phyloP scores from a whole-genome alignment of 1,139 yeast genomes.

The Kodamaea derodonti region DNA sequence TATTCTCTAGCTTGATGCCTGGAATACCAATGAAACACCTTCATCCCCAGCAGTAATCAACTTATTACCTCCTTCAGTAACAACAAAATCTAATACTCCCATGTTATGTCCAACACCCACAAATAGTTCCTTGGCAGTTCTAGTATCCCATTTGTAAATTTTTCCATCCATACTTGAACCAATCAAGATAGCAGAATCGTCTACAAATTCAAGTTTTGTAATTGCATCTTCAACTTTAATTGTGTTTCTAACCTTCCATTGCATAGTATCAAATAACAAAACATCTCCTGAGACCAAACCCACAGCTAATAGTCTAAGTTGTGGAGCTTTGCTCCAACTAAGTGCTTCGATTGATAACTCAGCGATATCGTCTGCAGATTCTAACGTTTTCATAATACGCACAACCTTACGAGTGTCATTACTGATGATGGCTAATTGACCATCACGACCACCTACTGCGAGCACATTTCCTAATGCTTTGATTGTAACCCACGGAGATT shows the following conservation, averaged over 20 bases:
- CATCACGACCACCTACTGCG: conserved; percentile 84
- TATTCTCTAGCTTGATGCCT: too few species aligned
- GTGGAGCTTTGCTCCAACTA: conserved; percentile 67
- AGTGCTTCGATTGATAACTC: conserved; percentile 86
- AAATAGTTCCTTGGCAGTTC: conserved; percentile 74
- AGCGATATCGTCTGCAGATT: conserved; percentile 57
- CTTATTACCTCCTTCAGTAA: conserved; percentile 58
- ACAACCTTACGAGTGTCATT: conserved; percentile 69
- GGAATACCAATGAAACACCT: conserved; percentile 82
- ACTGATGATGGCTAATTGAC: conserved; percentile 73
- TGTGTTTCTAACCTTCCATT: conserved; percentile 81
- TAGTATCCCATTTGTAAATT: conserved; percentile 82
- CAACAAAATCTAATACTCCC: conserved; percentile 84
- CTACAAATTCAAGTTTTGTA: conserved; percentile 71
- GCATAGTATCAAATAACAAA: conserved; percentile 71
- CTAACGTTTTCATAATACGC: conserved; percentile 61
- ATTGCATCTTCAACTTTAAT: conserved; percentile 74
- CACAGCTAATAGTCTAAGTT: conserved; percentile 62
- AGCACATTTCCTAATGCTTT: conserved; percentile 40
- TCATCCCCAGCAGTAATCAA: conserved; percentile 97
- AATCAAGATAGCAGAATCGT: conserved; percentile 52
- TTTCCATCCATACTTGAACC: conserved; percentile 84
- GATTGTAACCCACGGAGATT: conserved; percentile 85
- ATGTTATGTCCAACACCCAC: conserved; percentile 88
- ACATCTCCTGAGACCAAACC: conserved; percentile 90